phyloP scores from a whole-genome alignment of 2,329 filamentous ascomycete genomes.

The Akanthomyces uredinophilus region DNA sequence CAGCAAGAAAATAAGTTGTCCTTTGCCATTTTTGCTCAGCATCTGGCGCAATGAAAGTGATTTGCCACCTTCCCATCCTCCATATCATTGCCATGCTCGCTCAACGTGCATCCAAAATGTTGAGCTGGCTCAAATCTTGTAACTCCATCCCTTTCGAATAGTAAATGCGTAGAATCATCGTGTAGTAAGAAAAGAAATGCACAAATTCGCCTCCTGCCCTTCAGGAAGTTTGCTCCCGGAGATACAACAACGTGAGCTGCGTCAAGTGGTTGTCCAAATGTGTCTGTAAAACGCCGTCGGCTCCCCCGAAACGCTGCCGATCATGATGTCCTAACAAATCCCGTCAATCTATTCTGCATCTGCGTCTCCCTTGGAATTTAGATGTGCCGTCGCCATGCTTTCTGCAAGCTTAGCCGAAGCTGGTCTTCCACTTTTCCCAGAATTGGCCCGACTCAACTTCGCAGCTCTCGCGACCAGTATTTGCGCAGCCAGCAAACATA shows the following conservation, averaged over 20 bases:
- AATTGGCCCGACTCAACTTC: conserved; percentile 61
- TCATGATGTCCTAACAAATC: conserved; percentile 10
- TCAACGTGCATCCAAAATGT: conserved; percentile 5
- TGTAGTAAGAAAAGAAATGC: conserved; percentile 5
- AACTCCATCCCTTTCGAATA: conserved; percentile 5
- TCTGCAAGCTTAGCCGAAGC: conserved; percentile 28
- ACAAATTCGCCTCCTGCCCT: neutral
- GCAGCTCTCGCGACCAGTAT: conserved; percentile 55
- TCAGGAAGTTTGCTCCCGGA: neutral
- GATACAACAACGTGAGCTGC: neutral
- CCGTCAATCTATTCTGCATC: neutral
- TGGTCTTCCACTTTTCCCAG: conserved; percentile 41
- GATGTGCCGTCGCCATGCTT: neutral
- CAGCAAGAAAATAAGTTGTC: neutral
- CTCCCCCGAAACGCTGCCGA: conserved; percentile 5
- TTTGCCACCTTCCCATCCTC: neutral
- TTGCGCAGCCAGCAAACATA: conserved; percentile 69
- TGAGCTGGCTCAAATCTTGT: neutral
- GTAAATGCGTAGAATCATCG: conserved; percentile 9
- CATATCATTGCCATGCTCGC: neutral
- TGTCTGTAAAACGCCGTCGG: conserved; percentile 14
- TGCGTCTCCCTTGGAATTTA: neutral
- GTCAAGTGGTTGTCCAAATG: conserved; percentile 13
- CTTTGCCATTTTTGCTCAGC: neutral
- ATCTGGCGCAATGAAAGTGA: neutral